phyloP scores from a whole-genome alignment of 371 early-diverging fungal genomes.

The Mortierella sp. region DNA sequence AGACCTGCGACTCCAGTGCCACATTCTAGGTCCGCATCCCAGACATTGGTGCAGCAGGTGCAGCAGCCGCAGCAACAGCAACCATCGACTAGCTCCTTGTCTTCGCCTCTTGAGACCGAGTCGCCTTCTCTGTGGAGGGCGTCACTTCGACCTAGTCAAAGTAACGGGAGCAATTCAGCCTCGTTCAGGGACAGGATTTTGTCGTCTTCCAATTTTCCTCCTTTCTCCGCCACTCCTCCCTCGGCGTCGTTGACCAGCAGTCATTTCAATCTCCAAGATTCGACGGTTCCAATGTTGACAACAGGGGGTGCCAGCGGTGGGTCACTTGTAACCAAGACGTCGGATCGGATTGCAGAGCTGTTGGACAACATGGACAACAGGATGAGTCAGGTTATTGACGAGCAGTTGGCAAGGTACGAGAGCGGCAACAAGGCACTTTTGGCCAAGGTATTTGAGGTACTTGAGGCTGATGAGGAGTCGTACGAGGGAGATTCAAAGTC shows the following conservation, averaged over 20 bases:
- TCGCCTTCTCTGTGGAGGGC: conserved; percentile 43
- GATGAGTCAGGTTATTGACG: conserved; percentile 42
- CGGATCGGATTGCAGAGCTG: conserved; percentile 43
- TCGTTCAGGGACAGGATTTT: conserved; percentile 14
- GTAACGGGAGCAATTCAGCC: conserved; percentile 29
- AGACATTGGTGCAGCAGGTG: conserved; percentile 10
- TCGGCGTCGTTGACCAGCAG: not conserved
- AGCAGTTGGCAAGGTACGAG: conserved; percentile 38
- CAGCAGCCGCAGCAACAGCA: not conserved
- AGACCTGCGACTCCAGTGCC: conserved; percentile 5
- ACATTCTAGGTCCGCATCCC: conserved; percentile 27
- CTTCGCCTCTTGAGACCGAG: conserved; percentile 30
- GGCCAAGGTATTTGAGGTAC: conserved; percentile 29
- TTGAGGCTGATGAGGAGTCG: conserved; percentile 30
- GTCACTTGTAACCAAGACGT: conserved; percentile 22
- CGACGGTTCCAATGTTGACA: too few species aligned
- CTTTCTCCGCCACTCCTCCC: not conserved
- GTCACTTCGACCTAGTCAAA: conserved; percentile 36
- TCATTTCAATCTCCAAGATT: not conserved
- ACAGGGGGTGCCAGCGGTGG: not conserved
- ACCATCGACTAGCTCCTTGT: not conserved
- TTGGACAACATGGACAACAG: conserved; percentile 38
- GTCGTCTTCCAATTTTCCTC: not conserved
- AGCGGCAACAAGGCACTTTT: conserved; percentile 36
- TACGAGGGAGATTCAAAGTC: not conserved